Base-by-base conservation (phyloP, 352 stramenopile genomes). In the Pythium biforme region DNA sequence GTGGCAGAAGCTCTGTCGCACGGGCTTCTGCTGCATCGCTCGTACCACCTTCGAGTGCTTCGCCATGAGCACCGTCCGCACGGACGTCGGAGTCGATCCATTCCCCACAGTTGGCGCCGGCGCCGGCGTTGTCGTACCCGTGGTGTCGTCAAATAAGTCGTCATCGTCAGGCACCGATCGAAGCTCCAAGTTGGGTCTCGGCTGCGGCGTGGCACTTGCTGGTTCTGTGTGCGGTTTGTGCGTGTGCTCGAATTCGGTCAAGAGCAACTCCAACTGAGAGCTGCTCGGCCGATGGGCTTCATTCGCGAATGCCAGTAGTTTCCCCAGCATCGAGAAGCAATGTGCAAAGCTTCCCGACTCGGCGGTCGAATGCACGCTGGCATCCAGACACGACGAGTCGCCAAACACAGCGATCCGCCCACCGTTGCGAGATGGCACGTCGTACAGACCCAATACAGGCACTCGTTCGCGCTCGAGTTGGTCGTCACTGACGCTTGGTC, bases 391-490 rank as follows among this genome's bases (percentile, higher is more conserved):
- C 19, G 81, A 86, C 15, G 72, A 86, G 60, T 93, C 84, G 11
- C 84, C 84, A 54, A 86, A 91, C 22, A 90, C 81, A 11, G 81
- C 82, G 19, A 93, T 90, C 12, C 84, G 81, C 37, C 84, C 84
- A 4, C 81, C 81, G 55, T 81, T 72, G 12, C 57, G 52, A 17
- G 80, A 81, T 2, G 82, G 81, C 17, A 92, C 70, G 26, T 90
- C 62, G 49, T 90, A 90, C 40, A 92, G 52, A 7, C 81, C 83
- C n/a, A 90, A 51, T 8, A 92, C 75, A 0, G 83, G 77, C 22
- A 90, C 73, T 25, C 77, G 11, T 27, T 46, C 33, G 75, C 45
- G 17, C 41, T 53, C n/a, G 55, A 63, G 25, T 77, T 74, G 3
- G 70, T 81, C 37, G 15, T 62, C 34, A 26, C n/a, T 34, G 6